Percentiles rank a stretch among this genome's conserved stretches.
phyloP scores from a whole-genome alignment of 345 rosid species.

The Eucalyptus viminalis region DNA sequence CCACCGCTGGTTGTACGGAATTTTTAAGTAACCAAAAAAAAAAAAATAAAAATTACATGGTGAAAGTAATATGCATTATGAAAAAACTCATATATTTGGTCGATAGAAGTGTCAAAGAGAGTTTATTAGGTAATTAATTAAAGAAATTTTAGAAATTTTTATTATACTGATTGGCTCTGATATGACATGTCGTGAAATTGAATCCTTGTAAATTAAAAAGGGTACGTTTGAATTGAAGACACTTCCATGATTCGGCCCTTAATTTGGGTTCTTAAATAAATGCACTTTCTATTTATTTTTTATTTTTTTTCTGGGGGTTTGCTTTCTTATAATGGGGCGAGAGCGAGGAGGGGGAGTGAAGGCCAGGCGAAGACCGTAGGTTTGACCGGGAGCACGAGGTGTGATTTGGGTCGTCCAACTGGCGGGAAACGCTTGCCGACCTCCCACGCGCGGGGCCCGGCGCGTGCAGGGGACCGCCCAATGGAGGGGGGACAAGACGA shows the following conservation, averaged over 20 bases:
- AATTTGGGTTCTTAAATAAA: background rate
- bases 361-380: background rate
- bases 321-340: background rate
- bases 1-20: too few relatives aligned
- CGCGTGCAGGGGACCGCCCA: background rate
- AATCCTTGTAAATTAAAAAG: background rate
- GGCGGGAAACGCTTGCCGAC: background rate
- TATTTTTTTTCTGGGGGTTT: background rate
- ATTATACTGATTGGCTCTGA: rapidly evolving
- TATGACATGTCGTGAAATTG: rapidly evolving
- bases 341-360: background rate
- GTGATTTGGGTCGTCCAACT: background rate
- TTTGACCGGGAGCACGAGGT: background rate
- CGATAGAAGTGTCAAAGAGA: rapidly evolving
- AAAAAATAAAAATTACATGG: background rate
- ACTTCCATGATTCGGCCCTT: background rate
- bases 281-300: background rate
- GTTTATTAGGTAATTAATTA: background rate
- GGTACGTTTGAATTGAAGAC: background rate
- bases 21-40: too few relatives aligned
- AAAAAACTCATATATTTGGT: background rate
- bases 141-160: background rate
- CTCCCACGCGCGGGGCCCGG: background rate
- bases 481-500: background rate
- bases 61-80: background rate